phyloP scores from a whole-genome alignment of 2,329 filamentous ascomycete species.

The Aspergillus nomiae region DNA sequence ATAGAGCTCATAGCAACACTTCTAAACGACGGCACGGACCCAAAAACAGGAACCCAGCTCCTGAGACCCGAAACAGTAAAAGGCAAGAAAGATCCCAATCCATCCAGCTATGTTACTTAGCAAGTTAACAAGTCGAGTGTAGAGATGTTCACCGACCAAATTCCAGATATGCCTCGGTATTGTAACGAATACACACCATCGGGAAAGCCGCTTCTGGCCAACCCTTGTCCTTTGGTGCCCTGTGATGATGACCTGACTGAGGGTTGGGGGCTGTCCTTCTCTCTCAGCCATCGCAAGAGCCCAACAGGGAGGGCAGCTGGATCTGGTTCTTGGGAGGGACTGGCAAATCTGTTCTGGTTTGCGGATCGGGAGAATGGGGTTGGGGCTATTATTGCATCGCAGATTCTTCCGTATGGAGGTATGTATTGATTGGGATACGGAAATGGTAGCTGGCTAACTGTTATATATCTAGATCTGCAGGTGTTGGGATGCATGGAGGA shows the following conservation, averaged over 20 bases:
- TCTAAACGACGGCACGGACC: conserved; percentile 63
- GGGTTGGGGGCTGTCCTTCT: conserved; percentile 65
- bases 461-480: not conserved
- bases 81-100: not conserved
- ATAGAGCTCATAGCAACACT: conserved; percentile 59
- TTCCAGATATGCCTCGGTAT: conserved; percentile 58
- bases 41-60: conserved; percentile 48
- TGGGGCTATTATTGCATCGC: conserved; percentile 53
- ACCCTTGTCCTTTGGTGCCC: conserved; percentile 54
- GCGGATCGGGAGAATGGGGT: conserved; percentile 59
- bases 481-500: not conserved
- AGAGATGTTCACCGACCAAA: conserved; percentile 63
- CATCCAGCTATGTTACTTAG: not conserved
- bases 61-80: conserved; percentile 58
- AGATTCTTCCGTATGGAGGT: conserved; percentile 53
- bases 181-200: conserved; percentile 49
- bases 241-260: conserved; percentile 54
- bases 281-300: conserved; percentile 46
- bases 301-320: conserved; percentile 52
- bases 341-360: conserved; percentile 63
- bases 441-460: not conserved
- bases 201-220: conserved; percentile 47
- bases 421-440: not conserved
- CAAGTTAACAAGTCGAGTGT: not conserved
- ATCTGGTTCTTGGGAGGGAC: conserved; percentile 56